These are phyloP conservation scores for Gelatoporia subvermispora DNA, from an alignment of 768 basidiomycete species.

Conservation along the genomic window DNA sequence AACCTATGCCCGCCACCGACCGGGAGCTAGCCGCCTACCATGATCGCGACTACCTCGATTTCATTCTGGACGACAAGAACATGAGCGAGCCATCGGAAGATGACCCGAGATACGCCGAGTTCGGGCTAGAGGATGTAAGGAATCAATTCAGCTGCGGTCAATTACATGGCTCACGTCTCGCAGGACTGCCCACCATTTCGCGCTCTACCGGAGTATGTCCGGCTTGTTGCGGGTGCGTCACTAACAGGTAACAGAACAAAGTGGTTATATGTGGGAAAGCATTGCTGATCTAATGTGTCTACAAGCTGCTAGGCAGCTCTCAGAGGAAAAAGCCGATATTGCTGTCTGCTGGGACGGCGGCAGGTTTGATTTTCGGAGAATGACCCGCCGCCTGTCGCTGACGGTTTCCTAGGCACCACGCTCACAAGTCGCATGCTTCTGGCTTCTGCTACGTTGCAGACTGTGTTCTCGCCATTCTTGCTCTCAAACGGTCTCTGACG, in stretches of 20 bases:
- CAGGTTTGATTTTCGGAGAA: constrained; percentile 38
- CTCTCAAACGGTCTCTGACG: constrained; percentile 38
- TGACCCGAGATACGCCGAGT: constrained; percentile 26
- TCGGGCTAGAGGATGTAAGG: constrained; percentile 58
- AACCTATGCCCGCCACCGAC: constrained; percentile 47
- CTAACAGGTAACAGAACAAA: constrained; percentile 36
- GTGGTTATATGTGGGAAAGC: not conserved
- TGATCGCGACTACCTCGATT: constrained; percentile 64
- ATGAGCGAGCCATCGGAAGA: not conserved
- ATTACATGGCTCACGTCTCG: not conserved
- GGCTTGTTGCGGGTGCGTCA: constrained; percentile 70
- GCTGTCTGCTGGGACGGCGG: constrained; percentile 93
- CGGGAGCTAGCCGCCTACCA: constrained; percentile 67
- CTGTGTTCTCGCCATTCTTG: constrained; percentile 74
- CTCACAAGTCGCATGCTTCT: constrained; percentile 68
- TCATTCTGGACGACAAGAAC: constrained; percentile 36
- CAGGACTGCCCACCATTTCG: constrained; percentile 84
- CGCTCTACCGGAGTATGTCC: constrained; percentile 64
- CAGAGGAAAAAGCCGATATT: constrained; percentile 38
- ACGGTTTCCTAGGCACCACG: constrained; percentile 62
- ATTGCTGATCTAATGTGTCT: not conserved
- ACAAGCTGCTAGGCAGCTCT: no score
- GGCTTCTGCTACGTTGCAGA: constrained; percentile 97
- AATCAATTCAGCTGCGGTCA: no score
- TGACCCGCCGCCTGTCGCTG: not conserved